Evolutionary conservation across 1,284 basidiomycete genomes (phyloP), one percentile per base, ranked within the genome.

Genomic region (Cutaneotrichosporon cavernicola): DNA sequence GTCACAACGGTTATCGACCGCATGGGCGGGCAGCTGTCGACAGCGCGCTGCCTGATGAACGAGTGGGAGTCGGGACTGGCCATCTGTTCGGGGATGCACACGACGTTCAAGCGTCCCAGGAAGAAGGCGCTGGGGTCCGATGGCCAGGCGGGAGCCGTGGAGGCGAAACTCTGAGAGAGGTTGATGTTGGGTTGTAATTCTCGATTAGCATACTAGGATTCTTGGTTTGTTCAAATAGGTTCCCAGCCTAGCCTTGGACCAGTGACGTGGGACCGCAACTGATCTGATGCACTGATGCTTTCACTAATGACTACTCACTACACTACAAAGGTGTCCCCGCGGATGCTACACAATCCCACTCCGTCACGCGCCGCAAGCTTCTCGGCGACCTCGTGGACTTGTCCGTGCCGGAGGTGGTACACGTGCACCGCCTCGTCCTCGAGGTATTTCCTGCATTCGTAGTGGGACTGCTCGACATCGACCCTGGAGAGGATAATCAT

Each of bases 381-480:
- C n/a, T 56, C 55, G 2, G 55, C 55, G 21, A 56, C 55, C 4
- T n/a, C 16, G 38, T 26, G 34, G 10, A 56, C 56, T 40, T 46
- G 31, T 9, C 52, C 58, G 16, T 57, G 34, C n/a, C 40, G 61
- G 22, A 73, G 61, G 56, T 69, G 67, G 63, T 76, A 76, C 14
- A 76, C 60, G 11, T 72, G 63, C n/a, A 67, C 55, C 2, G 75
- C 75, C 67, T 79, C 77, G 60, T 76, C 75, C 22, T 79, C 75
- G 47, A 80, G 69, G 56, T 77, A 70, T 31, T 61, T 62, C 36
- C 69, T 62, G 59, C 65, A 66, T 52, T 72, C 71, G 21, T 58
- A 58, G 46, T 66, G 65, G 38, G 58, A 58, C 58, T 70, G 66
- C 43, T 64, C 56, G 4, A 70, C 65, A 47, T 70, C 62, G 22